Conservation (phyloP, 2,329 filamentous ascomycete genomes). For the Pyrenophora teres region DNA sequence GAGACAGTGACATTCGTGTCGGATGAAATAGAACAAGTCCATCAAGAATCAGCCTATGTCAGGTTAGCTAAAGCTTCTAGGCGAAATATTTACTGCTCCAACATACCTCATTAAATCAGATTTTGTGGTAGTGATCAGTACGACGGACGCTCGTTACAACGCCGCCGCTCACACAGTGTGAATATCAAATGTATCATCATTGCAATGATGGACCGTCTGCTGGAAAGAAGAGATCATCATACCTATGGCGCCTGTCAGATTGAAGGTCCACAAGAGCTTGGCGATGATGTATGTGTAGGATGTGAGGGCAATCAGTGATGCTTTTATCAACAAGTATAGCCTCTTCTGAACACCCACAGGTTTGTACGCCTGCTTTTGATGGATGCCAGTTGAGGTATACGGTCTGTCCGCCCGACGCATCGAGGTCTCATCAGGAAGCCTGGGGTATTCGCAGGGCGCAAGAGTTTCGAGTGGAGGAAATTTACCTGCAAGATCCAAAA, state of each 20-base stretch:
- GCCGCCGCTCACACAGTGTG: slow-evolving; percentile 69
- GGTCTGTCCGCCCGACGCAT: slow-evolving; percentile 73
- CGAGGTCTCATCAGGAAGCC: slow-evolving; percentile 63
- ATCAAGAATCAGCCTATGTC: slow-evolving; percentile 46
- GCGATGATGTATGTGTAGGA: slow-evolving; percentile 4
- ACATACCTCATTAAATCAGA: slow-evolving; percentile 72
- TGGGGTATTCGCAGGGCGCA: slow-evolving; percentile 8
- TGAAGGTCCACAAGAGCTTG: slow-evolving; percentile 7
- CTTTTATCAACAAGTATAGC: slow-evolving; percentile 71
- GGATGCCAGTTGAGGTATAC: slow-evolving; percentile 58
- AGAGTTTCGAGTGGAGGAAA: slow-evolving; percentile 24
- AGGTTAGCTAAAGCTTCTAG: slow-evolving; percentile 26
- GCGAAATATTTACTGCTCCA: not conserved
- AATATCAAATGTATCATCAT: slow-evolving; percentile 69
- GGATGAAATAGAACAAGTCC: slow-evolving; percentile 29
- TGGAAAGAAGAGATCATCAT: slow-evolving; percentile 31
- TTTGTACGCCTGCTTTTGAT: slow-evolving; percentile 66
- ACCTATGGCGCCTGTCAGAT: slow-evolving; percentile 39
- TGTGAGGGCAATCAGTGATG: slow-evolving; percentile 62
- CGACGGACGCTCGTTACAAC: slow-evolving; percentile 54
- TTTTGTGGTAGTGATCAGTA: slow-evolving; percentile 67
- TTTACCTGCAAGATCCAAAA: slow-evolving; percentile 39
- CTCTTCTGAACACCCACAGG: slow-evolving; percentile 59
- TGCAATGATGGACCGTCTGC: slow-evolving; percentile 53
- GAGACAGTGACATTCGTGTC: slow-evolving; percentile 11